These are phyloP conservation scores for Vicia sativa DNA, from an alignment of 306 rosid genomes.

Conservation along the genomic window DNA sequence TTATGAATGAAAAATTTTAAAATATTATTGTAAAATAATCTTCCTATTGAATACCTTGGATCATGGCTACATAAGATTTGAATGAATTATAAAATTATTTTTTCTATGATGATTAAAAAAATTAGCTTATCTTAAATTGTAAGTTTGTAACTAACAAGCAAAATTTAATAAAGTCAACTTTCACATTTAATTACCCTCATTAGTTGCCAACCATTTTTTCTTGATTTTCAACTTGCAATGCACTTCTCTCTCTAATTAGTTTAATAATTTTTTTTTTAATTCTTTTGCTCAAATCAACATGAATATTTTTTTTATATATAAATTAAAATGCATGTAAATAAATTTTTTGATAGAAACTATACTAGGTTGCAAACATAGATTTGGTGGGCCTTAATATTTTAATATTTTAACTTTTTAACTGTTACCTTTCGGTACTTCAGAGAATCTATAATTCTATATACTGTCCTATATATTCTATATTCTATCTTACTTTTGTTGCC, in stretches of 20 bases:
- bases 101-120: neutral
- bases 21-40: neutral
- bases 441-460: constrained; percentile 42
- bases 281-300: constrained; percentile 12
- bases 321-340: neutral
- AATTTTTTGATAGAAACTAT: no score
- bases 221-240: constrained; percentile 23
- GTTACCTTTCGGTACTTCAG: constrained; percentile 30
- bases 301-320: neutral
- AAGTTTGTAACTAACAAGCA: neutral
- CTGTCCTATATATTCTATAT: constrained; percentile 6
- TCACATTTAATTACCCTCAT: constrained; percentile 21
- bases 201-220: constrained; percentile 29
- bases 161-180: constrained; percentile 42
- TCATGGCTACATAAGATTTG: constrained; percentile 33
- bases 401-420: constrained; percentile 1
- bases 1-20: no score
- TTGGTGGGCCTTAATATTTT: constrained; percentile 36
- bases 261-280: neutral
- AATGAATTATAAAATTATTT: constrained; percentile 16
- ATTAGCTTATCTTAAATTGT: constrained; percentile 8
- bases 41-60: constrained; percentile 22
- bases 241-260: neutral
- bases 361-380: constrained; percentile 8
- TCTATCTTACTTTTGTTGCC: constrained; percentile 24